These are phyloP conservation scores for Paragyromitra xinjiangensis DNA, from an alignment of 495 filamentous ascomycete genomes.

Conservation along the genomic window DNA sequence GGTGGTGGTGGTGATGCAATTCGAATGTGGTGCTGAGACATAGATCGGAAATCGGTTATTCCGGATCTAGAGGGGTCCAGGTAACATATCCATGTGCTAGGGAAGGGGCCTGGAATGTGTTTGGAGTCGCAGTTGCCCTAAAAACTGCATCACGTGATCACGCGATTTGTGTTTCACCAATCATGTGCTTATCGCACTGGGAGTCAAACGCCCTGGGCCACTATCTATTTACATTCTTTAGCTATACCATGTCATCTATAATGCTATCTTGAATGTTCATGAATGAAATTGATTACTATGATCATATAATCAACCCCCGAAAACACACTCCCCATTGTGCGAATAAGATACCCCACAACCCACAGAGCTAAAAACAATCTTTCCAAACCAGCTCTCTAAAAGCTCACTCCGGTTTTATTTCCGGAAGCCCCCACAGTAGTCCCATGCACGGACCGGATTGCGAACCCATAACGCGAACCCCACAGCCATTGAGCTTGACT, in stretches of 20 bases:
- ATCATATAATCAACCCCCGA: not conserved
- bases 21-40: too few relatives aligned
- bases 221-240: not conserved
- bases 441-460: not conserved
- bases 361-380: not conserved
- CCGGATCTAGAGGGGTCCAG: too few relatives aligned
- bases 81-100: not conserved
- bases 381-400: not conserved
- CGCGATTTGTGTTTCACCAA: not conserved
- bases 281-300: too few relatives aligned
- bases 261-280: too few relatives aligned
- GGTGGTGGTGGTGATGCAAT: too few relatives aligned
- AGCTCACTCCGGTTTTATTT: not conserved
- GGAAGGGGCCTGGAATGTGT: not conserved
- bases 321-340: not conserved
- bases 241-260: too few relatives aligned
- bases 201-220: too few relatives aligned
- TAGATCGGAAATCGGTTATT: too few relatives aligned
- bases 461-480: not conserved
- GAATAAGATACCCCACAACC: not conserved
- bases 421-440: not conserved
- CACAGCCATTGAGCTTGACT: not conserved
- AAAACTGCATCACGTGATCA: constrained; percentile 6
- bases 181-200: not conserved
- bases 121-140: not conserved